Evolutionary conservation across 192 early-diverging fungal species (phyloP), one percentile per base, ranked within the genome.

Genomic region (Backusella psychrophila): DNA sequence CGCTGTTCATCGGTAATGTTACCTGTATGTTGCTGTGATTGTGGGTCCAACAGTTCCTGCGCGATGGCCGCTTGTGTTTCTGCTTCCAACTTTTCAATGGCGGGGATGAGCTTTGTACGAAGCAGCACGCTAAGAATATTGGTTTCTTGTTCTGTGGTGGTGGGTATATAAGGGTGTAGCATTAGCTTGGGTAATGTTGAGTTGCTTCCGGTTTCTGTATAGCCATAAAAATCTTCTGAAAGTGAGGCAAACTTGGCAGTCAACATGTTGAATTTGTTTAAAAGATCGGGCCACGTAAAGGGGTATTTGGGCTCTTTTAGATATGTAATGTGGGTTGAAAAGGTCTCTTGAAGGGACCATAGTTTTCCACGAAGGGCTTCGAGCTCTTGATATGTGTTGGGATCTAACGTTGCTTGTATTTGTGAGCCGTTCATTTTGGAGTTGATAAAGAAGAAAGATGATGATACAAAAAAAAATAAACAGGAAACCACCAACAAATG

Each of bases 231-330:
- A 35, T 83, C 82, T 38, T 83, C 82, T 7, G 82, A 83, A 14
- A 83, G 33, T 0, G 82, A 77, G 4, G 82, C 72, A 38, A 83
- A 83, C 34, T 83, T 83, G 35, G 82, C 82, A 15, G 82, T 83
- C 66, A 83, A 39, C 78, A 79, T 83, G 65, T 83, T 83, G 76
- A 83, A 83, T 52, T 83, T 83, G 69, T 83, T 83, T 31, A 83
- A 72, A 33, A 83, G 77, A 73, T 83, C 82, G 12, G 82, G 82
- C 82, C 82, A 83, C 7, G 72, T 80, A 41, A 83, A 83, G 5
- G 75, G 78, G 38, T 76, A 83, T 39, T 80, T 79, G 14, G 82
- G 82, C 23, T 83, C 82, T 52, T 77, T 83, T 1, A 83, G 35
- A 33, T 80, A 83, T 35, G 78, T 56, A 33, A 83, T 74, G 6